Evolutionary conservation across 1,284 basidiomycete genomes (phyloP).

Genomic region (Tylopilus orsonianus): DNA sequence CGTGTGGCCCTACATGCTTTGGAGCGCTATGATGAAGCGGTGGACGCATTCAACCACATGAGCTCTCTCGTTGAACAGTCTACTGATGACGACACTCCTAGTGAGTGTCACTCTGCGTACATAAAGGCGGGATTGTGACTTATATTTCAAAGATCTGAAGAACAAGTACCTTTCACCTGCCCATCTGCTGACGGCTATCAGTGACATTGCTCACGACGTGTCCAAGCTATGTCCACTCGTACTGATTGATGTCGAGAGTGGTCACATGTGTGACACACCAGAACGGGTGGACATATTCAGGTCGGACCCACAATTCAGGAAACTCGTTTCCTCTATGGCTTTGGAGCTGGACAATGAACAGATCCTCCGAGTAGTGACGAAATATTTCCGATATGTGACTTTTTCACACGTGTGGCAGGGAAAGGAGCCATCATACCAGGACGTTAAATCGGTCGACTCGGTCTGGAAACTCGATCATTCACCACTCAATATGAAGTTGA

Average conservation of each 20-base stretch:
- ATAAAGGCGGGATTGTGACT: too few species aligned
- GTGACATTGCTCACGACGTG: too few species aligned
- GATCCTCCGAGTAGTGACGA: background rate
- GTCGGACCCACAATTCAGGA: conserved; percentile 1
- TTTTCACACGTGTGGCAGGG: conserved; percentile 10
- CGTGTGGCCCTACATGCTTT: background rate
- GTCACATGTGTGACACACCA: too few species aligned
- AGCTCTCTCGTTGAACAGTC: background rate
- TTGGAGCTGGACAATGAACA: background rate
- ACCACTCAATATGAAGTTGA: conserved; percentile 2
- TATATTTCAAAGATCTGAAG: too few species aligned
- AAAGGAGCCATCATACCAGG: conserved; percentile 9
- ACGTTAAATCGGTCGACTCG: background rate
- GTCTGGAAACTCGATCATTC: conserved; percentile 1
- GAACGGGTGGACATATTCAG: too few species aligned
- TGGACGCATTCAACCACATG: too few species aligned
- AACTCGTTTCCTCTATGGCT: conserved; percentile 2
- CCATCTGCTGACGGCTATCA: too few species aligned
- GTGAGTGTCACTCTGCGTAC: background rate
- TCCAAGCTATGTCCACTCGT: too few species aligned
- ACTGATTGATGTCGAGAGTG: too few species aligned
- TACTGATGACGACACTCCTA: background rate
- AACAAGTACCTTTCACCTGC: too few species aligned
- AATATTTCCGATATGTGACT: conserved; percentile 11
- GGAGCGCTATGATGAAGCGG: background rate